Evolutionary conservation across 2,329 filamentous ascomycete genomes (phyloP).

Genomic region (Aspergillus texensis): DNA sequence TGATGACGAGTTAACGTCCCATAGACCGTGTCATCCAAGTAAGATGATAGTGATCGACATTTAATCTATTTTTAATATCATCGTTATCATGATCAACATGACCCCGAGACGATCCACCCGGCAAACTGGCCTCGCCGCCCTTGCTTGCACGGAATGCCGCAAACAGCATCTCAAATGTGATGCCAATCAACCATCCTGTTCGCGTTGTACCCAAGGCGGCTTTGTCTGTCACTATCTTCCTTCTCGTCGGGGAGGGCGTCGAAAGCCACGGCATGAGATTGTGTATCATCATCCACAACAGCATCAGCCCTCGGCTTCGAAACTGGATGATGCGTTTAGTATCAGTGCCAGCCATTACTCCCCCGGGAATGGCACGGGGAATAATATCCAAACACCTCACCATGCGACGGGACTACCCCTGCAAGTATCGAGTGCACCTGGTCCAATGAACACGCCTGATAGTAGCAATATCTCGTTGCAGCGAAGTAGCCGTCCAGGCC

Average conservation of each 20-base stretch:
- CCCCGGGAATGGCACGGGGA: background rate
- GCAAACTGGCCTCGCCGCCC: conserved; percentile 33
- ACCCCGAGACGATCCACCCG: conserved; percentile 14
- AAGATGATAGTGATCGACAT: background rate
- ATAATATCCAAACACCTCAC: background rate
- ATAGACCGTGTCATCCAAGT: background rate
- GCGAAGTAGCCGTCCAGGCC: conserved; percentile 14
- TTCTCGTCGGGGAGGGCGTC: conserved; percentile 65
- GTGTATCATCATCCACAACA: conserved; percentile 1
- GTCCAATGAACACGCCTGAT: conserved; percentile 25
- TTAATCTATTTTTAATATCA: background rate
- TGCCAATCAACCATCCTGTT: conserved; percentile 64
- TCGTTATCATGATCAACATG: conserved; percentile 1
- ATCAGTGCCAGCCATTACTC: conserved; percentile 2
- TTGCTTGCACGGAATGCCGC: conserved; percentile 50
- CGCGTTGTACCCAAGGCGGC: conserved; percentile 62
- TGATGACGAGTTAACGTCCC: background rate
- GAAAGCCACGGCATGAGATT: conserved; percentile 32
- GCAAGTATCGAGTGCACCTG: conserved; percentile 1
- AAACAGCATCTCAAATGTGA: conserved; percentile 74
- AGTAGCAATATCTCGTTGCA: conserved; percentile 20
- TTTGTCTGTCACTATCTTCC: conserved; percentile 69
- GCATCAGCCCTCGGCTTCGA: background rate
- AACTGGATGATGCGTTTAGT: conserved; percentile 5
- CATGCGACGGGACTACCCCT: background rate